Evolutionary conservation across 768 basidiomycete species (phyloP), one percentile per base, ranked within the genome.

Genomic region (Panaeolus papilionaceus): DNA sequence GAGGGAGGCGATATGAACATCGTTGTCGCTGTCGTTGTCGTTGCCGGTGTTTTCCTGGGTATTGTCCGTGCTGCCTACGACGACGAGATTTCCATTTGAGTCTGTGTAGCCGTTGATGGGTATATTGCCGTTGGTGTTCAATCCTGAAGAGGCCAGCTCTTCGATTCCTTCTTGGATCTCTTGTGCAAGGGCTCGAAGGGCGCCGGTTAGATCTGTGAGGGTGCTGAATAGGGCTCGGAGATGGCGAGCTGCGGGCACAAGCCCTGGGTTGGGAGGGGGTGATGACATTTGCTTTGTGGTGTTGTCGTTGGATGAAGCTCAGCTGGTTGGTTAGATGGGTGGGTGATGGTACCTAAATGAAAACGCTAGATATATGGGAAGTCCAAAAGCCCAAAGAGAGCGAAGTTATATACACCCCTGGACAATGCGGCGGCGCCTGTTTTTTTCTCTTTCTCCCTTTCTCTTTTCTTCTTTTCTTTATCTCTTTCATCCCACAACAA

Each of bases 361-460:
- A 40, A 14, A 40, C 1, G 39, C 11, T 14, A 4, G 33, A 40
- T 1, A 40, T 40, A 2, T 40, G 39, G 42, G 33, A 33, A 2
- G 33, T 3, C 5, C 33, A 33, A 33, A 5, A 33, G 33, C 1
- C 2, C 33, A 33, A 33, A 33, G 33, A 33, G 33, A 33, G 33
- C 33, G 33, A 33, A 33, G 33, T 33, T 33, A 33, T 33, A 33
- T 33, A 33, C 33, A 33, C 33, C 33, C 33, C 33, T 51, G n/a
- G 26, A 51, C 23, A 51, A 51, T 51, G 47, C 47, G 47, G 47
- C 47, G 20, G 47, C 47, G 47, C 47, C 20, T 51, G 20, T 51
- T 51, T 26, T 51, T 26, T 51, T 23, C 20, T 51, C 9, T 51
- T 20, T 20, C 3, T 18, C 18, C 39, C 20, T 51, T 33, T 33